Base-by-base conservation (phyloP, 2,329 filamentous ascomycete genomes). In the Alternaria gansuensis region DNA sequence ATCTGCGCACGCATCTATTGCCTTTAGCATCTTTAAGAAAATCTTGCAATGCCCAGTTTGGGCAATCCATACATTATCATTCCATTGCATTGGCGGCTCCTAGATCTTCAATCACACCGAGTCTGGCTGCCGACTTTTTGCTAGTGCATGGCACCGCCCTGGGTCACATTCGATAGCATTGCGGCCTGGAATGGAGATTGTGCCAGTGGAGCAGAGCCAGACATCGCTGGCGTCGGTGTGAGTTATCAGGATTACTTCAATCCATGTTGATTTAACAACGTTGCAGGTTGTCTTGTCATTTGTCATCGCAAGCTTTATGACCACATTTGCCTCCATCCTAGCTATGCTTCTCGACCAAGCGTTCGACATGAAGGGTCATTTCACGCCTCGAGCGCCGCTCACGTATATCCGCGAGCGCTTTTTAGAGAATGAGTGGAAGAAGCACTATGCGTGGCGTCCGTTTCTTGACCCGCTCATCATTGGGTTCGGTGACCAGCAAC, bases 261-360 rank as follows among this genome's bases (percentile, higher is more conserved):
- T 23, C 37, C 3, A 2, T 1, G 3, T 37, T n/a, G 6, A 33
- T 4, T 17, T 49, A 21, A 52, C 39, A n/a, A n/a, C 0, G 2
- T 10, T 5, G 1, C 40, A 75, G 73, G 72, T 75, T 21, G 73
- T 75, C 1, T 39, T 73, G 1, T 74, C 73, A 1, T 73, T 74
- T 36, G 65, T 73, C 13, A 59, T 71, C 28, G 69, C 72, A 24
- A 74, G 72, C 55, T 60, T 68, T 44, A 68, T 74, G 66, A 74
- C 73, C 2, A 74, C 71, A 0, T 57, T 59, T 3, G 69, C 72
- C 17, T 73, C 72, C 0, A 67, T 74, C n/a, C 57, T 74, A 11
- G 73, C 71, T 6, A 74, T 74, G 65, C 48, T 75, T n/a, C 69
- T 75, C 40, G 71, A 74, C 51, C 70, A 74, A 46, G 66, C 67